Base-by-base conservation (phyloP, 2,329 filamentous ascomycete species). In the Ophiocordyceps camponoti-floridani region DNA sequence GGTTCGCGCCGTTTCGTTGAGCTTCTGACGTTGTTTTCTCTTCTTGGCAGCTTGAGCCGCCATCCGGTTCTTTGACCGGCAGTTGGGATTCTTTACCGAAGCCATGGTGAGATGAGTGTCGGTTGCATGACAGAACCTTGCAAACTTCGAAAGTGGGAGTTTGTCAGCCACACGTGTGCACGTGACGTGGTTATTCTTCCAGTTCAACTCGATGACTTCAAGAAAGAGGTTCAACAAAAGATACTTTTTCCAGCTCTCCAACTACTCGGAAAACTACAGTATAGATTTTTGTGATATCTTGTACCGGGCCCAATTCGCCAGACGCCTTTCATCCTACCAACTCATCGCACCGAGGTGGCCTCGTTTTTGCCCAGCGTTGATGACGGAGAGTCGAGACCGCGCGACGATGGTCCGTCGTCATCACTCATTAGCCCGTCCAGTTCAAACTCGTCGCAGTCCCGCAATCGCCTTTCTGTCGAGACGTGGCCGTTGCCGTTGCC, bases 371-470 rank as follows among this genome's bases (percentile, higher is more conserved):
- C 38, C 18, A 41, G 19, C 14, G 38, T 41, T 8, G 38, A 38
- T 45, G 54, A 56, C 1, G 70, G 69, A 45, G 65, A 73, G 44
- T 67, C 66, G 9, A 65, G 57, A 23, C 54, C 35, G n/a, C 35
- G 35, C 16, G 35, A 38, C 2, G 35, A 38, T 16, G 35, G 35
- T 4, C 81, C 81, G 66, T 94, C 87, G 16, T 93, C 87, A 41
- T 94, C 88, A 47, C 83, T 91, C 59, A 88, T 88, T 37, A 98
- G 64, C 0, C 85, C 89, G 47, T 91, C 86, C 1, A 98, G 70
- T 63, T 96, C 91, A 58, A 94, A 98, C 53, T 94, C 87, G 57
- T 95, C 82, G 0, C 84, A 88, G 56, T 94, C 88, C 28, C 76
- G 71, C 35, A 89, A 68, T 48, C 75, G 75, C 11, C 69, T 66